Evolutionary conservation across 140 eudicot species (phyloP).

Genomic region (Erigeron philadelphicus): DNA sequence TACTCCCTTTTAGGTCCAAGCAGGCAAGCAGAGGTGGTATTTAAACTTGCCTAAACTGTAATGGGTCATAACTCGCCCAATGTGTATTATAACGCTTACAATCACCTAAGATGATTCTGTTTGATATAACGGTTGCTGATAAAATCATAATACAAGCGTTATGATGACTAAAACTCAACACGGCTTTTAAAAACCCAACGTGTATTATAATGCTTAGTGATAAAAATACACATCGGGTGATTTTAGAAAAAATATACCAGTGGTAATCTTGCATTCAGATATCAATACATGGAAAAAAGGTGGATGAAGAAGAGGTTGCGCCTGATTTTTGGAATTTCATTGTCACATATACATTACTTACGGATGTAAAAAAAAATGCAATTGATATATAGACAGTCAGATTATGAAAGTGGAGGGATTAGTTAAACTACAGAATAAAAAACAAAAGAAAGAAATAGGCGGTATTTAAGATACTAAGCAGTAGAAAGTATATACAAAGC

Average conservation of each 20-base stretch:
- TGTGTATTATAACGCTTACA: background rate
- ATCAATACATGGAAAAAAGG: background rate
- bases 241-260: background rate
- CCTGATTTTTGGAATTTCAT: background rate
- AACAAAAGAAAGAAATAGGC: no score
- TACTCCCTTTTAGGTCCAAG: background rate
- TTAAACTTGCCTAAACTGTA: background rate
- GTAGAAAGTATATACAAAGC: background rate
- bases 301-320: background rate
- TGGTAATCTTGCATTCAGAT: background rate
- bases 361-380: background rate
- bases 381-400: background rate
- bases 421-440: no score
- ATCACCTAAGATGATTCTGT: background rate
- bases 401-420: no score
- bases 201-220: background rate
- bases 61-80: background rate
- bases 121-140: background rate
- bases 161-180: no score
- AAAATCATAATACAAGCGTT: no score
- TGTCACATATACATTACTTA: background rate
- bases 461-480: no score
- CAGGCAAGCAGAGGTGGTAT: background rate
- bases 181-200: no score
- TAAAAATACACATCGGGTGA: slow-evolving; percentile 8